Evolutionary conservation across 352 stramenopile species (phyloP).

Genomic region (Globisporangium uncinulatum): DNA sequence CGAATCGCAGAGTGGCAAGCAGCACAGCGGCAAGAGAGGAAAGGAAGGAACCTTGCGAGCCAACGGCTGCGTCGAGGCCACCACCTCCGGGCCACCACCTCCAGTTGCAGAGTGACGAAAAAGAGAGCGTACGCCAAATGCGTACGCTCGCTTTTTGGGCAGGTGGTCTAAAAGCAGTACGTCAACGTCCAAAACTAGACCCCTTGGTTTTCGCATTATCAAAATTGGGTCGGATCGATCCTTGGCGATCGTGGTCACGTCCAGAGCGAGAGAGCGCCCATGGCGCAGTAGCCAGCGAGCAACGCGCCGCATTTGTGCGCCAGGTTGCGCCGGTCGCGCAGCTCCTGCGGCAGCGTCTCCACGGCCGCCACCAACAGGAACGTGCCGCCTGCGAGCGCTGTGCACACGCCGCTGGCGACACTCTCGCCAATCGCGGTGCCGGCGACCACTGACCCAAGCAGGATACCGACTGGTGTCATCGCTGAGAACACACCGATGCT

Average conservation of each 20-base stretch:
- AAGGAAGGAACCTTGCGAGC: conserved; percentile 14
- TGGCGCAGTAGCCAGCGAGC: conserved; percentile 45
- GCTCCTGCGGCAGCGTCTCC: conserved; percentile 79
- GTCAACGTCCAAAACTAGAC: no score
- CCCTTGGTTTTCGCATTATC: no score
- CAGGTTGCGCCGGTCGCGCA: conserved; percentile 48
- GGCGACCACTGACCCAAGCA: conserved; percentile 51
- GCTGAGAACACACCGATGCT: conserved; percentile 57
- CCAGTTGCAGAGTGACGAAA: no score
- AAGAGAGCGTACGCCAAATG: no score
- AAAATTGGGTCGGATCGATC: no score
- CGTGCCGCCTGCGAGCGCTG: conserved; percentile 70
- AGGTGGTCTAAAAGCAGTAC: no score
- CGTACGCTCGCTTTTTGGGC: no score
- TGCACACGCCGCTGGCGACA: conserved; percentile 52
- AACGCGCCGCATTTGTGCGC: conserved; percentile 49
- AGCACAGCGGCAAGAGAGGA: conserved; percentile 7
- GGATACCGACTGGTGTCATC: conserved; percentile 72
- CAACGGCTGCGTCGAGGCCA: no score
- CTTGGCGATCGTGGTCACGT: conserved; percentile 17
- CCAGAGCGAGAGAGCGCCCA: conserved; percentile 72
- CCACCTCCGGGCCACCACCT: no score
- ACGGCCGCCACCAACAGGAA: conserved; percentile 80
- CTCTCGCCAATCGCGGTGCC: conserved; percentile 19
- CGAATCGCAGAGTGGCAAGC: no score